Evolutionary conservation across 345 rosid species (phyloP), one percentile per base, ranked within the genome.

Genomic region (Pistacia atlantica): DNA sequence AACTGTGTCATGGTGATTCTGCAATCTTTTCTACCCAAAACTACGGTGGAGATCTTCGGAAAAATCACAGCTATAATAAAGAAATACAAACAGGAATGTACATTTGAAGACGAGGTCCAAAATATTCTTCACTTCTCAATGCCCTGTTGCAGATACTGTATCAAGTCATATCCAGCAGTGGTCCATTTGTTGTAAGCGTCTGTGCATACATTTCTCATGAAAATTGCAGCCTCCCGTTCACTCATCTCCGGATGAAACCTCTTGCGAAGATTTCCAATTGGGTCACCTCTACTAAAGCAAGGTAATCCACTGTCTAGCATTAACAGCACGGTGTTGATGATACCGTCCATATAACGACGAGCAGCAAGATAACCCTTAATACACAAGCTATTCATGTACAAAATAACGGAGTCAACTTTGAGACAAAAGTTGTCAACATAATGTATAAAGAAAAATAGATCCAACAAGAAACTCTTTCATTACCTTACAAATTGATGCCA

Each of bases 261-360:
- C 85, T 92, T 97, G 65, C 98, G 94, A n/a, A 94, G 91, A 79
- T 97, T 97, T 49, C 94, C 96, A 1, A 97, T 97, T 59, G 98
- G 97, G 64, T 97, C 98, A 3, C 99, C 98, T 81, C 97, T 78
- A 80, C 99, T 94, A 80, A 97, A 94, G 88, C 98, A 97, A 5
- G 98, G 99, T 60, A 94, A 82, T 55, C 99, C 99, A 31, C 99
- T 94, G 81, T 97, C 97, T n/a, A 92, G 87, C 99, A 97, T 97
- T 78, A 97, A 79, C 82, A 79, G 49, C 67, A 92, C 99, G 1
- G 92, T 94, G 76, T 85, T 90, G 81, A 92, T 90, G 75, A 94
- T 94, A 48, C 97, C 99, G 17, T 94, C 94, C 97, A 92, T 97
- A 78, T 91, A 82, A 37, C 98, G 87, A 0, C 98, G 89, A 31